phyloP scores from a whole-genome alignment of 2,329 filamentous ascomycete species.

The Pseudogymnoascus sp. region DNA sequence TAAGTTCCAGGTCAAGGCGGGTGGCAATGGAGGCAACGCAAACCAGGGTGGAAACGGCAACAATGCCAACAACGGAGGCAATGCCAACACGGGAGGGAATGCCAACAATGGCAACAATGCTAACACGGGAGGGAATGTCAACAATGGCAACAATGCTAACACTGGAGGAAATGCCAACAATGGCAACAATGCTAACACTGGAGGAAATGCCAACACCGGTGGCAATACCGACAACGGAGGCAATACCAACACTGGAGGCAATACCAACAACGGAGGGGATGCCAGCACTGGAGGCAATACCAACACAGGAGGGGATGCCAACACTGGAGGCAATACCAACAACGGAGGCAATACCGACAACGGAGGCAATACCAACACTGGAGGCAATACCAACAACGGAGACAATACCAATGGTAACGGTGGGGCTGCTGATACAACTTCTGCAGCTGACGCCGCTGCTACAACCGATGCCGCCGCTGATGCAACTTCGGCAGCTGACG shows the following conservation, averaged over 20 bases:
- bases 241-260: not conserved
- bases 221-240: too few relatives aligned
- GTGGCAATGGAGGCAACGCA: slow-evolving; percentile 18
- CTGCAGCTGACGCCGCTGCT: slow-evolving; percentile 8
- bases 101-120: not conserved
- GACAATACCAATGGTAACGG: not conserved
- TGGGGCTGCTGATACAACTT: not conserved
- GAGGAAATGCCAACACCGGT: not conserved
- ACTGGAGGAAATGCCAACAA: too few relatives aligned
- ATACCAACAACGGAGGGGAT: not conserved
- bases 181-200: not conserved
- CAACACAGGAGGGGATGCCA: slow-evolving; percentile 16
- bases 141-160: not conserved
- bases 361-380: not conserved
- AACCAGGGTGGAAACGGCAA: slow-evolving; percentile 14
- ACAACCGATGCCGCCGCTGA: not conserved
- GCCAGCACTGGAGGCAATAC: too few relatives aligned
- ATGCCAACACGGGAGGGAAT: not conserved
- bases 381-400: not conserved
- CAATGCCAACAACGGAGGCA: not conserved
- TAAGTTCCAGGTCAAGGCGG: slow-evolving; percentile 35
- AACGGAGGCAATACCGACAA: slow-evolving; percentile 17
- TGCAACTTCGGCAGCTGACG: not conserved
- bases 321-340: slow-evolving; percentile 21
- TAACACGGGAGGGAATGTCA: slow-evolving; percentile 11